Conservation (phyloP, 139 green algal species). For the Micromonas commoda region DNA sequence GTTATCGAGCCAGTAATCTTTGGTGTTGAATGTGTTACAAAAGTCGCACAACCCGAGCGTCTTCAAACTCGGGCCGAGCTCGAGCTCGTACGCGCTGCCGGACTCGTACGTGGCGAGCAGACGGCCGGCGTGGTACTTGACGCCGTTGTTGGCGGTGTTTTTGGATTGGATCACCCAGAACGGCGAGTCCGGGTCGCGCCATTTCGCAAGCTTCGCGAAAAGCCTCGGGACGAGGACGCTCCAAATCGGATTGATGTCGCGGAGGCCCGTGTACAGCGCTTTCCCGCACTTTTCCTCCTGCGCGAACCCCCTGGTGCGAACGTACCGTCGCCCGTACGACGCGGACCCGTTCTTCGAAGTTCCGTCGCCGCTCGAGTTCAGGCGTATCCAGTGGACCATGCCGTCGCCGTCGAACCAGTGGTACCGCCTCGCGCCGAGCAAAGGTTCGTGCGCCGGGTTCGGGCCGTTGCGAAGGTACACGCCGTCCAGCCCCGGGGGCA, state of each 20-base stretch:
- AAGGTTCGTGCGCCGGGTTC: conserved; percentile 32
- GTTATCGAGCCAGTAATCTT: conserved; percentile 22
- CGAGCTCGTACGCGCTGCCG: conserved; percentile 43
- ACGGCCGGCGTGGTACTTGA: conserved; percentile 56
- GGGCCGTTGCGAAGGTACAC: conserved; percentile 34
- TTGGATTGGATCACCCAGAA: conserved; percentile 33
- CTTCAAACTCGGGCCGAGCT: not conserved
- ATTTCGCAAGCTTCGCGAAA: conserved; percentile 8
- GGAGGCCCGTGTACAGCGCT: conserved; percentile 19
- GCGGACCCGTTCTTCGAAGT: conserved; percentile 49
- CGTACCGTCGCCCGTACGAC: conserved; percentile 57
- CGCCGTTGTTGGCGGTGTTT: conserved; percentile 57
- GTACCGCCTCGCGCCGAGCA: conserved; percentile 21
- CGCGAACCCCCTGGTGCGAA: conserved; percentile 49
- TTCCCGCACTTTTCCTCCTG: conserved; percentile 19
- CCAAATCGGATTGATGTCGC: conserved; percentile 20
- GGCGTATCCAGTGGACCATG: conserved; percentile 62
- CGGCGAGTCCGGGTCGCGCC: conserved; percentile 9
- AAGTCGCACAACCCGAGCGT: conserved; percentile 25
- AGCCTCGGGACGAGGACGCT: conserved; percentile 13
- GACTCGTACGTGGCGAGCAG: conserved; percentile 68
- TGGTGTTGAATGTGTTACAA: not conserved
- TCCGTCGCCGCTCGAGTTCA: no score
- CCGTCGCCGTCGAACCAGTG: conserved; percentile 62
- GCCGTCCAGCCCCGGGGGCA: conserved; percentile 24